phyloP scores from a whole-genome alignment of 768 basidiomycete species.

The Kwoniella dendrophila region DNA sequence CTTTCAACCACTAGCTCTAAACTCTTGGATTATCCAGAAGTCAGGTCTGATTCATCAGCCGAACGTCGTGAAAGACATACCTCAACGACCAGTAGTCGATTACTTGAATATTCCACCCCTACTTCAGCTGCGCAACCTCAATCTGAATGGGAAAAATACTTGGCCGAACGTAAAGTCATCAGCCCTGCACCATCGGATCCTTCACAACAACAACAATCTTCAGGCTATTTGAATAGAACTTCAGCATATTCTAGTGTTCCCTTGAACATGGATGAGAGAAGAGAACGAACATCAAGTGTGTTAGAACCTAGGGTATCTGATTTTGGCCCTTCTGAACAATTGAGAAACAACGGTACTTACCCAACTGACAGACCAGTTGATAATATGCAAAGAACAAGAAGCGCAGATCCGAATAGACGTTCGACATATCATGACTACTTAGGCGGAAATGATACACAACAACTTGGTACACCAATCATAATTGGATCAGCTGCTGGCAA shows the following conservation, averaged over 20 bases:
- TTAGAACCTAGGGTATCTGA: conserved; percentile 59
- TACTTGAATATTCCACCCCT: conserved; percentile 8
- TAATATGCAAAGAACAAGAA: conserved; percentile 1
- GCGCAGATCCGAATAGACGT: conserved; percentile 1
- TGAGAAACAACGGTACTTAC: conserved; percentile 16
- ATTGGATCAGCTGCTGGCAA: conserved; percentile 19
- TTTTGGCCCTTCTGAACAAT: conserved; percentile 15
- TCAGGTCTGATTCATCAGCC: neutral
- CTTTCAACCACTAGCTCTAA: neutral
- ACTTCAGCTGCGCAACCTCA: neutral
- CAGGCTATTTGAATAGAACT: conserved; percentile 64
- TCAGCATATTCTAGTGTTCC: conserved; percentile 59
- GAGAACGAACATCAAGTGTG: conserved; percentile 72
- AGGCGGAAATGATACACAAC: neutral
- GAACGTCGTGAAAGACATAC: conserved; percentile 32
- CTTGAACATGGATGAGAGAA: conserved; percentile 60
- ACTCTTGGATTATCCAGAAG: conserved; percentile 3
- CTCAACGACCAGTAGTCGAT: conserved; percentile 29
- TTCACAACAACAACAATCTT: neutral
- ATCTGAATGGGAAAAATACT: conserved; percentile 78
- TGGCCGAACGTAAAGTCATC: conserved; percentile 80
- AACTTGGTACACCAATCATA: conserved; percentile 17
- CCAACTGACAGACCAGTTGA: conserved; percentile 2
- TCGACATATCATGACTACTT: conserved; percentile 23
- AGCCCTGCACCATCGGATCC: conserved; percentile 61